A percentile compares a stretch with the other conserved stretches of the same genome.
Evolutionary conservation across 2,329 filamentous ascomycete species (phyloP).

Genomic region (Lecanoromycetidae sp.): DNA sequence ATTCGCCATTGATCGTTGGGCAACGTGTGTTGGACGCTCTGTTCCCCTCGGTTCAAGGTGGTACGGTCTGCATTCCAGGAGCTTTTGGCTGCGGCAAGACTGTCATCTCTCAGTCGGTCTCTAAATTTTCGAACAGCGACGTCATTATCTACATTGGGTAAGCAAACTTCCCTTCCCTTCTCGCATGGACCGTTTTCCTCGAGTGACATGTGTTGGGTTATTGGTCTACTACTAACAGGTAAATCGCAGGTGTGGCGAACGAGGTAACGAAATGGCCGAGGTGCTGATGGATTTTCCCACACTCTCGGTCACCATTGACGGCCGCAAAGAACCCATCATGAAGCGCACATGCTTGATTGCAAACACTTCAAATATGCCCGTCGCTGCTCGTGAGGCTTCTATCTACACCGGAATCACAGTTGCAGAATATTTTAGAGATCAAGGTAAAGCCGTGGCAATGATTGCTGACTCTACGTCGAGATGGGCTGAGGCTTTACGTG

Average conservation of each 20-base stretch:
- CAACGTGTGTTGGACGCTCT: conserved; percentile 93
- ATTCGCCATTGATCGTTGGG: conserved; percentile 87
- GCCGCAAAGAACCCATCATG: conserved; percentile 97
- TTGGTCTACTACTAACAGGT: no score
- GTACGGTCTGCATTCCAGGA: conserved; percentile 94
- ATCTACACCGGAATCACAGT: conserved; percentile 97
- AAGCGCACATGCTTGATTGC: conserved; percentile 97
- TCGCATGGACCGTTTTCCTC: neutral
- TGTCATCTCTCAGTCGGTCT: conserved; percentile 95
- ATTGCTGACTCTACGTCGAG: conserved; percentile 98
- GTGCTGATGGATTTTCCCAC: conserved; percentile 99
- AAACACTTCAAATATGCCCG: conserved; percentile 99
- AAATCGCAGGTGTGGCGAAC: conserved; percentile 76
- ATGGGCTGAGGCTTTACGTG: conserved; percentile 97
- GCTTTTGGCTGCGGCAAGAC: conserved; percentile 99
- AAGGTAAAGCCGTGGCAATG: conserved; percentile 96
- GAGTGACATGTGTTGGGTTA: neutral
- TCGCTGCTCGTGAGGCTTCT: conserved; percentile 93
- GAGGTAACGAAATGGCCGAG: conserved; percentile 99
- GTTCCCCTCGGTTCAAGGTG: conserved; percentile 92
- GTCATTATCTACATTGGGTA: conserved; percentile 97
- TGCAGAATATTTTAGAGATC: conserved; percentile 92
- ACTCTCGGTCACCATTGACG: conserved; percentile 84
- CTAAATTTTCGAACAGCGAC: conserved; percentile 99
- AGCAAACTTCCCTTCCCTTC: conserved; percentile 29